A percentile compares a stretch with the other conserved stretches of the same genome.
These are phyloP conservation scores for Monosporozyma solicola DNA, from an alignment of 805 yeast genomes.

Conservation along the genomic window DNA sequence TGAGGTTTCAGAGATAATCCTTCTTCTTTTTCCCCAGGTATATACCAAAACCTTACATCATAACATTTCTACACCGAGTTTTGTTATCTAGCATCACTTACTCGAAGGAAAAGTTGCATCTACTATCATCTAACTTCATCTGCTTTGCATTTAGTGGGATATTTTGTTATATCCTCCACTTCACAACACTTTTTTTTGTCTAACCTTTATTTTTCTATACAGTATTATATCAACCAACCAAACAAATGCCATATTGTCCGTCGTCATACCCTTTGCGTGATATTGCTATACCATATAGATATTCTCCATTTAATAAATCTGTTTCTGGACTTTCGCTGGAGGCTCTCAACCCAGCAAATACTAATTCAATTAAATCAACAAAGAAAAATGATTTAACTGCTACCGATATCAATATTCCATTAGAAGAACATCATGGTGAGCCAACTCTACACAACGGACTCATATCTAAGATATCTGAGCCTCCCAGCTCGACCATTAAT, in stretches of 20 bases:
- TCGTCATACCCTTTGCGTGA: constrained; percentile 20
- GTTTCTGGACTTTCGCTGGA: neutral
- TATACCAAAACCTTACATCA: neutral
- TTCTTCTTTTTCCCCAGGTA: neutral
- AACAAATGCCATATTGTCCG: constrained; percentile 4
- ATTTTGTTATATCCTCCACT: neutral
- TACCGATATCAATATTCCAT: neutral
- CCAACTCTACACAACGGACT: neutral
- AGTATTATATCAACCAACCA: neutral
- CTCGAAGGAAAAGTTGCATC: neutral
- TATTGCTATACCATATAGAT: constrained; percentile 20
- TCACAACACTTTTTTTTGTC: neutral
- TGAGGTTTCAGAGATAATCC: neutral
- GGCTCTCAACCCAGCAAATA: neutral
- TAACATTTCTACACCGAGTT: neutral
- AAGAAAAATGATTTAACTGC: neutral
- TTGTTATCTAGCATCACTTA: neutral
- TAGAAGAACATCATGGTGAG: neutral
- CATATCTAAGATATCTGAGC: neutral
- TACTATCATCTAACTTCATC: neutral
- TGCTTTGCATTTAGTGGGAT: neutral
- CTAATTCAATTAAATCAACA: neutral
- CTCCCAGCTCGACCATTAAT: neutral
- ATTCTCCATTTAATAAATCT: neutral
- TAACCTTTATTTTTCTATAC: neutral